Evolutionary conservation across 2,329 filamentous ascomycete genomes (phyloP).

Genomic region (Teratosphaeria zuluensis): DNA sequence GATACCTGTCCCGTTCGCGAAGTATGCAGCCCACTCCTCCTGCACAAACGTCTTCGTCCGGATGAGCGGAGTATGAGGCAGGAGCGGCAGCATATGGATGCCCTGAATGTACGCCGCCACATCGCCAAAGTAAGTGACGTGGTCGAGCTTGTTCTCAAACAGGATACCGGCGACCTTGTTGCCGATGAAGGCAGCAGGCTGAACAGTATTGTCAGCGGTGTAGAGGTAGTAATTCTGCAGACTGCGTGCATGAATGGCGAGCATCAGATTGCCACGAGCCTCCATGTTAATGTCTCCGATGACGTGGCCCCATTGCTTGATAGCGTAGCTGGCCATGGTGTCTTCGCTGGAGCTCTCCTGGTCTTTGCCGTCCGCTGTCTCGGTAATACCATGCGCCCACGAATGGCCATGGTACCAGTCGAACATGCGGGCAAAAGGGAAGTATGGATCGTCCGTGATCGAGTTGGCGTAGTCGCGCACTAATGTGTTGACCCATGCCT

Average conservation of each 20-base stretch:
- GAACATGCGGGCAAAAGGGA: slow-evolving; percentile 74
- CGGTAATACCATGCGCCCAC: slow-evolving; percentile 75
- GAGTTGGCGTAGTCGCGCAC: slow-evolving; percentile 80
- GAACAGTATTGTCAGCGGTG: slow-evolving; percentile 54
- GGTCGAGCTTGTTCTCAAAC: slow-evolving; percentile 93
- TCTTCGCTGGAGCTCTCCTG: slow-evolving; percentile 89
- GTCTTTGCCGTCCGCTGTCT: slow-evolving; percentile 65
- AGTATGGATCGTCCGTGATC: slow-evolving; percentile 57
- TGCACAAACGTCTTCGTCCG: slow-evolving; percentile 60
- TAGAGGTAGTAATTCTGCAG: slow-evolving; percentile 79
- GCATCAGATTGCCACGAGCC: slow-evolving; percentile 70
- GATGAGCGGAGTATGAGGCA: slow-evolving; percentile 57
- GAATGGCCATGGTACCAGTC: slow-evolving; percentile 95
- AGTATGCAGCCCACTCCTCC: slow-evolving; percentile 76
- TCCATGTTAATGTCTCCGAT: slow-evolving; percentile 71
- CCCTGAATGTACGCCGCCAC: slow-evolving; percentile 40
- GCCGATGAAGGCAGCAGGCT: slow-evolving; percentile 66
- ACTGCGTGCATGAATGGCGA: slow-evolving; percentile 65
- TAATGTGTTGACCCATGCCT: slow-evolving; percentile 70
- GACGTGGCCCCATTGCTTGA: slow-evolving; percentile 89
- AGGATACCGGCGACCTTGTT: slow-evolving; percentile 61
- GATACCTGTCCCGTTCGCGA: slow-evolving; percentile 49
- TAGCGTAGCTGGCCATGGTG: slow-evolving; percentile 71
- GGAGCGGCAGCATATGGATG: slow-evolving; percentile 74
- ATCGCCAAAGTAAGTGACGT: slow-evolving; percentile 77